phyloP scores from a whole-genome alignment of 2,329 filamentous ascomycete species.

The Cercospora sp. region DNA sequence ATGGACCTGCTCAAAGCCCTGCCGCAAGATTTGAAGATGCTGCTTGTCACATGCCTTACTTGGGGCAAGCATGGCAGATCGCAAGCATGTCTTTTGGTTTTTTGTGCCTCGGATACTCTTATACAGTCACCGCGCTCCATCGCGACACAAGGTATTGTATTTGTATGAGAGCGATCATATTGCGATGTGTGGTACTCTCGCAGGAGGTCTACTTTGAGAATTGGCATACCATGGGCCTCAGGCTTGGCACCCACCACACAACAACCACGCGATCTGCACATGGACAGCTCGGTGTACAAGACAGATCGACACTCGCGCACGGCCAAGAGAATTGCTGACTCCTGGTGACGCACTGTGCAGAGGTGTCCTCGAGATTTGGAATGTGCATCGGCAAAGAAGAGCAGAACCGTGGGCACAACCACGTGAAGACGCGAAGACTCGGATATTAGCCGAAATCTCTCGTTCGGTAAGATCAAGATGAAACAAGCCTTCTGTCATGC shows the following conservation, averaged over 20 bases:
- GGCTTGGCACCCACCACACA: neutral
- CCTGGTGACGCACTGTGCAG: neutral
- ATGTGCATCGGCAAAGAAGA: neutral
- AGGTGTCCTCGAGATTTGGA: neutral
- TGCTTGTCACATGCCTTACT: neutral
- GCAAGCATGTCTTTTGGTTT: neutral
- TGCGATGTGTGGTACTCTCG: too few relatives aligned
- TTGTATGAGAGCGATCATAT: neutral
- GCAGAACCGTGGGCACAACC: neutral
- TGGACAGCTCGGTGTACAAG: neutral
- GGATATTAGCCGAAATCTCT: neutral
- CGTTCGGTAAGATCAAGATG: neutral
- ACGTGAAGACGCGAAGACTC: neutral
- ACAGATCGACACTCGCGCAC: neutral
- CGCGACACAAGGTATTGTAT: neutral
- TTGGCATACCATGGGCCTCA: neutral
- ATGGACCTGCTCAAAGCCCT: neutral
- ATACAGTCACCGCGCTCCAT: neutral
- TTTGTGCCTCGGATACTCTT: neutral
- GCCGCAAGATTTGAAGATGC: neutral
- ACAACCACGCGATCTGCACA: neutral
- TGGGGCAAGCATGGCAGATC: neutral
- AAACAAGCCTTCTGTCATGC: constrained; percentile 18
- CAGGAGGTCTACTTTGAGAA: neutral
- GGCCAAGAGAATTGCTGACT: neutral